phyloP scores from a whole-genome alignment of 257 asterid genomes.

The Nicotiana tabacum region DNA sequence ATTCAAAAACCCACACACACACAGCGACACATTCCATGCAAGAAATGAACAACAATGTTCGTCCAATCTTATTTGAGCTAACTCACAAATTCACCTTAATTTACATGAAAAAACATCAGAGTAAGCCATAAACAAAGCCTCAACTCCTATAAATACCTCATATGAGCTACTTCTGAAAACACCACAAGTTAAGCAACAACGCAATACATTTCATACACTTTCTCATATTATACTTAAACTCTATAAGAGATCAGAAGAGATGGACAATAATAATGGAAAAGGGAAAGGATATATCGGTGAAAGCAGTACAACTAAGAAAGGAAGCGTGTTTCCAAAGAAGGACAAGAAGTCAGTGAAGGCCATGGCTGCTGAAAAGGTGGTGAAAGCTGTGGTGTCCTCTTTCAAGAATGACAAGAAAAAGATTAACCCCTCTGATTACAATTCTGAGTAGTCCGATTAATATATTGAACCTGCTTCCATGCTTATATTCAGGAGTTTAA shows the following conservation, averaged over 20 bases:
- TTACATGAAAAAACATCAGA: not conserved
- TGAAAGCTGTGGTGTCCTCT: no score
- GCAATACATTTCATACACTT: no score
- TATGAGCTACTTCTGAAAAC: not conserved
- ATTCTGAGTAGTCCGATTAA: no score
- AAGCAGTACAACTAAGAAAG: not conserved
- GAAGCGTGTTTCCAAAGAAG: not conserved
- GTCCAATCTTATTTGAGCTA: not conserved
- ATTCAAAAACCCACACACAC: not conserved
- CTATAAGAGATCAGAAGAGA: not conserved
- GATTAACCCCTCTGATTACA: no score
- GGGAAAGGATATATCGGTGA: not conserved
- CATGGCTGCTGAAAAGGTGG: not conserved
- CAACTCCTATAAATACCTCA: not conserved
- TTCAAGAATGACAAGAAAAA: no score
- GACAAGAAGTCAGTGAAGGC: not conserved
- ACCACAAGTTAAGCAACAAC: no score
- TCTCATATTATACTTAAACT: not conserved
- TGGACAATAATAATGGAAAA: not conserved
- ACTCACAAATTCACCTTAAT: not conserved
- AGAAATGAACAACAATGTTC: not conserved
- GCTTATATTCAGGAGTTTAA: no score
- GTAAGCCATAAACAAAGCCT: no score
- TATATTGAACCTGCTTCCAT: no score
- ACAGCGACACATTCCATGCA: not conserved